These are phyloP conservation scores for Coniophora puteana DNA, from an alignment of 1,284 basidiomycete genomes.

Conservation along the genomic window DNA sequence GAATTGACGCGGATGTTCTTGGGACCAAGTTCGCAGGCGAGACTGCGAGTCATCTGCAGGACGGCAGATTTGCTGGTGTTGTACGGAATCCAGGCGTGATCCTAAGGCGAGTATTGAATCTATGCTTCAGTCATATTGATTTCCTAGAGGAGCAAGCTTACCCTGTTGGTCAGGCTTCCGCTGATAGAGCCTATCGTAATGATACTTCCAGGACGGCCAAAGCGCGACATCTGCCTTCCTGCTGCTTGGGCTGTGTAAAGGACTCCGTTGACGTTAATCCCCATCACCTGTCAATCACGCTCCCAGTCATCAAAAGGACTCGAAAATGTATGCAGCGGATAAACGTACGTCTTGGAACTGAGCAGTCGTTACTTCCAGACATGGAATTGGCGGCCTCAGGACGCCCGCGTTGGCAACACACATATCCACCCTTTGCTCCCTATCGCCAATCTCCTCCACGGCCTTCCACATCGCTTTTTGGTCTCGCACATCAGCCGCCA, in stretches of 20 bases:
- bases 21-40: slow-evolving; percentile 79
- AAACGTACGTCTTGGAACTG: slow-evolving; percentile 63
- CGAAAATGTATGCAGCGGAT: neutral
- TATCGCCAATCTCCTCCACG: slow-evolving; percentile 57
- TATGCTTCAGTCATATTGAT: slow-evolving; percentile 10
- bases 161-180: slow-evolving; percentile 79
- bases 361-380: slow-evolving; percentile 66
- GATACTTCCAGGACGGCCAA: slow-evolving; percentile 74
- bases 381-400: slow-evolving; percentile 56
- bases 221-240: slow-evolving; percentile 71
- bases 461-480: slow-evolving; percentile 54
- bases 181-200: slow-evolving; percentile 86
- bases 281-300: slow-evolving; percentile 50
- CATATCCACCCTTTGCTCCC: slow-evolving; percentile 65
- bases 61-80: slow-evolving; percentile 83
- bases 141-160: slow-evolving; percentile 23
- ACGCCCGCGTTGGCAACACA: slow-evolving; percentile 80
- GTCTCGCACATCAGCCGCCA: slow-evolving; percentile 60
- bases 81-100: slow-evolving; percentile 75
- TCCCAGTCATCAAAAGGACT: neutral
- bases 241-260: slow-evolving; percentile 78
- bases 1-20: slow-evolving; percentile 73
- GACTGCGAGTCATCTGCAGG: slow-evolving; percentile 77
- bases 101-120: slow-evolving; percentile 32
- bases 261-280: slow-evolving; percentile 76